Conservation (phyloP, 164 flowering plant species). For the Vitis amurensis region DNA sequence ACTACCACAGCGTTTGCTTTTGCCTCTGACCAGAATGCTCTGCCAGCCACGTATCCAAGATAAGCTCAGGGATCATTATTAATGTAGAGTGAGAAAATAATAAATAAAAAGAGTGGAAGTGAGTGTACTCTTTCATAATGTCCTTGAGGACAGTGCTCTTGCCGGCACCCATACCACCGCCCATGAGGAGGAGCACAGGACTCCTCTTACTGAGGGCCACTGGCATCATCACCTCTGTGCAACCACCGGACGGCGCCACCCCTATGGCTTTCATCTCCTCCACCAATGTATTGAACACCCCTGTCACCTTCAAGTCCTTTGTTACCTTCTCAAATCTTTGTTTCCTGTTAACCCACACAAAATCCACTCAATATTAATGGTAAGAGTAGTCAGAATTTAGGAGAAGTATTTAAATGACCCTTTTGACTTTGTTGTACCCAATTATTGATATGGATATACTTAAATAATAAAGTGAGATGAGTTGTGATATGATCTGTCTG, state of each 20-base stretch:
- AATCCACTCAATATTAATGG: too few species aligned
- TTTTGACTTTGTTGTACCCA: too few species aligned
- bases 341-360: slow-evolving; percentile 35
- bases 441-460: too few species aligned
- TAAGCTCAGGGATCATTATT: not conserved
- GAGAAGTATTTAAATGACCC: too few species aligned
- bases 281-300: slow-evolving; percentile 77
- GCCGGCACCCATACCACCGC: slow-evolving; percentile 99
- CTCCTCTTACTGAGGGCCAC: slow-evolving; percentile 71
- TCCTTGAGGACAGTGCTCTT: slow-evolving; percentile 97
- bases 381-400: too few species aligned
- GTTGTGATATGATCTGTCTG: too few species aligned
- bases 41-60: slow-evolving; percentile 24
- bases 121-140: slow-evolving; percentile 61
- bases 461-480: too few species aligned
- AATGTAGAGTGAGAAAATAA: not conserved
- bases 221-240: slow-evolving; percentile 75
- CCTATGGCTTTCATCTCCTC: slow-evolving; percentile 87
- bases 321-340: slow-evolving; percentile 78
- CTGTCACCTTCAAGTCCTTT: slow-evolving; percentile 66
- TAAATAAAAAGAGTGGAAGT: too few species aligned
- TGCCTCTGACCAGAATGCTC: slow-evolving; percentile 83
- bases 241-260: slow-evolving; percentile 27
- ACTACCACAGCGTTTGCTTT: slow-evolving; percentile 74
- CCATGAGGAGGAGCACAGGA: slow-evolving; percentile 92